Evolutionary conservation across 2,329 filamentous ascomycete genomes (phyloP).

Genomic region (Lecanicillium sp.): DNA sequence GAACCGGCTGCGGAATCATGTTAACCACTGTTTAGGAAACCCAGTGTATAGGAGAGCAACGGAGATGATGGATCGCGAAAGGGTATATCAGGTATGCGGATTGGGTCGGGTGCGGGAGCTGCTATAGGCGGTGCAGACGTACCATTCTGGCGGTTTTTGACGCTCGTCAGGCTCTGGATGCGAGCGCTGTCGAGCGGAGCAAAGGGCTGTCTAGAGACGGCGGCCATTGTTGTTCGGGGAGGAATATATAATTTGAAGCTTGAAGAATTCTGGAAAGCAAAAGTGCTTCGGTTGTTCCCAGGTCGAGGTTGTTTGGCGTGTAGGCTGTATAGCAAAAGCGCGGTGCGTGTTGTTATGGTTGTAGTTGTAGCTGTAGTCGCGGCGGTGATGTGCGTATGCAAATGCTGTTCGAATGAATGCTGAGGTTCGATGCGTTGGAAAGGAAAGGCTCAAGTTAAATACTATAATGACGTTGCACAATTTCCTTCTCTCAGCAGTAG

Average conservation of each 20-base stretch:
- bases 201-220: slow-evolving; percentile 64
- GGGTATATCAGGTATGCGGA: not conserved
- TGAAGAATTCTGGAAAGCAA: too few relatives aligned
- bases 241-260: too few relatives aligned
- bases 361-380: too few relatives aligned
- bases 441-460: not conserved
- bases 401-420: too few relatives aligned
- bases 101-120: not conserved
- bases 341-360: too few relatives aligned
- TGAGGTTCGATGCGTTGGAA: too few relatives aligned
- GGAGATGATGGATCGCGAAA: not conserved
- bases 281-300: too few relatives aligned
- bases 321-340: too few relatives aligned
- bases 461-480: not conserved
- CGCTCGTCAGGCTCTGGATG: slow-evolving; percentile 64
- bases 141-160: slow-evolving; percentile 76
- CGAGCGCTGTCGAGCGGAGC: slow-evolving; percentile 64
- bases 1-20: slow-evolving; percentile 33
- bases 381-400: too few relatives aligned
- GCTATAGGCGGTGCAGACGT: slow-evolving; percentile 27
- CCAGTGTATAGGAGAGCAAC: not conserved
- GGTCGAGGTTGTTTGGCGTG: too few relatives aligned
- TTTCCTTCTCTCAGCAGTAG: not conserved
- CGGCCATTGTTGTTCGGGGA: slow-evolving; percentile 50
- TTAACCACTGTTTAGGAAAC: slow-evolving; percentile 14